Base-by-base conservation (phyloP, 176 grass and related monocot species). In the Musa schizocarpa region DNA sequence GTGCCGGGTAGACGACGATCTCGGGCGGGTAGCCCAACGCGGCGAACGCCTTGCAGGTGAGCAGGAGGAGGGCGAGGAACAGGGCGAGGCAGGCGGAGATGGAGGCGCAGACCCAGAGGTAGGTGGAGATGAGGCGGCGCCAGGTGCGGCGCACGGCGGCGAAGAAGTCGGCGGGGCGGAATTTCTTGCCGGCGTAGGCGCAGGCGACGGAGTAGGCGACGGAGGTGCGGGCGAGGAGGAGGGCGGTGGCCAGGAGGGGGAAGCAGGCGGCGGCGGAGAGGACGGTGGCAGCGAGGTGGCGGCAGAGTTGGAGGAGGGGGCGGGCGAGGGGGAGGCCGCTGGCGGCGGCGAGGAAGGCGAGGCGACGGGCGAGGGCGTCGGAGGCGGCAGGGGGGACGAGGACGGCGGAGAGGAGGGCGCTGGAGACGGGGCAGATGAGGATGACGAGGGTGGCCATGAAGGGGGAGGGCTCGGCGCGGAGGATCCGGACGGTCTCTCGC, bases 361-460 rank as follows among this genome's bases (percentile, higher is more conserved):
- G 75, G 24, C 24, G 24, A 24, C 24, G 24, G 24, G 24, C 24
- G 24, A 24, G 24, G 24, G 24, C 24, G 24, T 24, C 24, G 24
- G 24, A 24, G 24, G 52, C 81, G 43, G 13, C 84, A 82, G 22
- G 94, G 11, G 85, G 88, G 11, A 89, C 79, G 75, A 92, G 74
- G 26, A 85, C 74, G 61, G 78, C 83, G 77, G 85, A 92, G 73
- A 96, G 90, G 77, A 96, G 83, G 78, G 76, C 75, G 4, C 83
- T 84, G 12, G 94, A 91, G 63, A 89, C 94, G 61, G 94, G 94
- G 82, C 90, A 93, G 72, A 98, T 81, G 78, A 98, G 83, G 26
- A 27, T 27, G 86, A 83, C 87, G 56, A 98, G 90, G 61, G 86
- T 74, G 55, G 84, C 77, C 50, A 86, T 87, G 86, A 98, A 98